Evolutionary conservation across 192 early-diverging fungal species (phyloP).

Genomic region (Coemansia javaensis): DNA sequence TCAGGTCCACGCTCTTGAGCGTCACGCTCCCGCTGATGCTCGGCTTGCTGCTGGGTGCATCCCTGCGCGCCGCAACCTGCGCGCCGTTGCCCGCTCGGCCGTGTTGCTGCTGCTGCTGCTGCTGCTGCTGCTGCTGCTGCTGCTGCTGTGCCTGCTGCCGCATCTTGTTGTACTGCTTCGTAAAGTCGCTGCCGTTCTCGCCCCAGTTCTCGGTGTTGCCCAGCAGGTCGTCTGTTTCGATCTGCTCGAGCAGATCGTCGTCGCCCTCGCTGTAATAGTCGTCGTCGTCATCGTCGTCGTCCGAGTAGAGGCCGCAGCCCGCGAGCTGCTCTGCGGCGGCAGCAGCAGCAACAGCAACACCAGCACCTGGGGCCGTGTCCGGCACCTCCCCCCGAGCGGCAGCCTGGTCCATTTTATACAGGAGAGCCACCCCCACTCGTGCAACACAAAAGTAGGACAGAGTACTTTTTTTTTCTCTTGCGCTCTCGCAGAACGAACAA

Average conservation of each 20-base stretch:
- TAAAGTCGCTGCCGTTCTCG: conserved; percentile 83
- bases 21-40: conserved; percentile 11
- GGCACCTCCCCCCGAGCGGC: no score
- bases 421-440: no score
- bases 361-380: no score
- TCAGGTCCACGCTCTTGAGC: conserved; percentile 53
- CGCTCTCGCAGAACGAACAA: no score
- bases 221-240: conserved; percentile 71
- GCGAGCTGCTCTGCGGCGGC: no score
- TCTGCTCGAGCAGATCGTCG: no score
- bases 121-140: conserved; percentile 10
- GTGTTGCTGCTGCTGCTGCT: conserved; percentile 3
- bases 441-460: no score
- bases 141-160: conserved; percentile 59
- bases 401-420: no score
- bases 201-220: conserved; percentile 77
- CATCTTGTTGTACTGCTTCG: conserved; percentile 88
- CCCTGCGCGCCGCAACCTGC: conserved; percentile 17
- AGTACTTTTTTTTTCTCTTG: no score
- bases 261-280: conserved; percentile 28
- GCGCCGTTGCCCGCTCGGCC: neutral
- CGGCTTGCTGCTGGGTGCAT: conserved; percentile 18
- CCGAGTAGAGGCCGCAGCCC: neutral
- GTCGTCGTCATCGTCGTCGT: conserved; percentile 3
- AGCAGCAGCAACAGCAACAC: no score